Percentiles rank a stretch among this genome's conserved stretches.
These are phyloP conservation scores for Chlamydomonas incerta DNA, from an alignment of 139 green algal species.

Conservation along the genomic window DNA sequence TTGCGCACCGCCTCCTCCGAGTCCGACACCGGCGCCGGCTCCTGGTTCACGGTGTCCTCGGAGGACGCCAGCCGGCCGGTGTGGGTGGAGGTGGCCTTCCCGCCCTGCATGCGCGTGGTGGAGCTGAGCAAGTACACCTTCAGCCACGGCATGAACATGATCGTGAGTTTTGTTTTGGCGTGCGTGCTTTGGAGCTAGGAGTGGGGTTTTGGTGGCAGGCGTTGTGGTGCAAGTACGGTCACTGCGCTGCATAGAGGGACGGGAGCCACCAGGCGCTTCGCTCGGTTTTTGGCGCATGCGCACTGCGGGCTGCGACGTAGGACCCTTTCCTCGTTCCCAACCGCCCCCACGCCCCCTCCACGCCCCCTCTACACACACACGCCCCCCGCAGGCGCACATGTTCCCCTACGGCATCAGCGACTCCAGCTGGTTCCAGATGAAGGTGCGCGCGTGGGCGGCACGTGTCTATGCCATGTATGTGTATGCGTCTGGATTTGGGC, in stretches of 20 bases:
- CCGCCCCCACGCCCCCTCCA: no score
- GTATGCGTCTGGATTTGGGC: no score
- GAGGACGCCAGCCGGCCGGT: slow-evolving; percentile 28
- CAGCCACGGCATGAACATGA: slow-evolving; percentile 52
- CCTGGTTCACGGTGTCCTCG: slow-evolving; percentile 40
- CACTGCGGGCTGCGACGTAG: no score
- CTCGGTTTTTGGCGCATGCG: no score
- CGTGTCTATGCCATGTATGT: background rate
- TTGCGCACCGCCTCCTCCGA: background rate
- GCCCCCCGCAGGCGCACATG: slow-evolving; percentile 41
- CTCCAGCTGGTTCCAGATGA: slow-evolving; percentile 48
- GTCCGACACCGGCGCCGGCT: background rate
- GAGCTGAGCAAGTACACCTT: slow-evolving; percentile 51
- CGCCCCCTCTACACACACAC: no score
- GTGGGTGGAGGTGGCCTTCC: slow-evolving; percentile 48
- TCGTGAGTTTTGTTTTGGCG: background rate
- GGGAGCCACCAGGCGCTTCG: no score
- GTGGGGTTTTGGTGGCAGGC: no score
- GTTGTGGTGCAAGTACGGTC: no score
- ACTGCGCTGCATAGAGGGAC: no score
- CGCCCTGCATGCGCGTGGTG: slow-evolving; percentile 47
- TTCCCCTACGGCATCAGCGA: slow-evolving; percentile 53
- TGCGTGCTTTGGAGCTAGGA: background rate
- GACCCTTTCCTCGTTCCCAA: no score
- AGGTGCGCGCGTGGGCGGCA: slow-evolving; percentile 20